These are phyloP conservation scores for Blastocystis sp. DNA, from an alignment of 352 stramenopile species.

Conservation along the genomic window DNA sequence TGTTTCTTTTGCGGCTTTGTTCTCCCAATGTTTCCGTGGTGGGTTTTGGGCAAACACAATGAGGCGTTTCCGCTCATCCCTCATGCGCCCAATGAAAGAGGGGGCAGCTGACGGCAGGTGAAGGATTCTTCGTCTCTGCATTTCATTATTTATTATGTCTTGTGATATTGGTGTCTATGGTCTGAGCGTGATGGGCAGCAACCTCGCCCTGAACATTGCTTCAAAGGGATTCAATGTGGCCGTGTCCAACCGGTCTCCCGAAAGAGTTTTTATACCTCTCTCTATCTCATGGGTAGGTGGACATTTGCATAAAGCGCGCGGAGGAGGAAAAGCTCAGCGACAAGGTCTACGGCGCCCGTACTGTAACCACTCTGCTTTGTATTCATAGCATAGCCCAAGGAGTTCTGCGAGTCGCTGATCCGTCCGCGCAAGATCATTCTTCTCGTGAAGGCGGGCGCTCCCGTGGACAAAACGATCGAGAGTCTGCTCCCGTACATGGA, in stretches of 20 bases:
- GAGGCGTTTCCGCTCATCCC: no score
- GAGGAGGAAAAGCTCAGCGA: slow-evolving; percentile 87
- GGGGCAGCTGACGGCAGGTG: no score
- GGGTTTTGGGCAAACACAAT: not conserved
- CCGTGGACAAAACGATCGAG: slow-evolving; percentile 84
- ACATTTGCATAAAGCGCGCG: slow-evolving; percentile 88
- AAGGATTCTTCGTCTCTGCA: no score
- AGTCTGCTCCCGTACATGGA: slow-evolving; percentile 74
- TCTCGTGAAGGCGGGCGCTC: slow-evolving; percentile 93
- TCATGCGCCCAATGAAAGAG: no score
- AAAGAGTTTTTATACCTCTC: slow-evolving; percentile 77
- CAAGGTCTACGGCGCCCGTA: slow-evolving; percentile 85
- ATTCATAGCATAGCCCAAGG: slow-evolving; percentile 44
- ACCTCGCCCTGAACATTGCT: slow-evolving; percentile 85
- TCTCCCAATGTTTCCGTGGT: not conserved
- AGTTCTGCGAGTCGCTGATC: slow-evolving; percentile 84
- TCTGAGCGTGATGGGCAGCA: slow-evolving; percentile 92
- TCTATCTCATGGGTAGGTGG: slow-evolving; percentile 75
- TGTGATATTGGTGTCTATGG: slow-evolving; percentile 81
- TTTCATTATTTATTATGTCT: slow-evolving; percentile 54
- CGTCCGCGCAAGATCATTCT: slow-evolving; percentile 95
- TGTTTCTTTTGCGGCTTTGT: not conserved
- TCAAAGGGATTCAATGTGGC: slow-evolving; percentile 84
- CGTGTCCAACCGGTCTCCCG: slow-evolving; percentile 92
- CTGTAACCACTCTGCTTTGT: slow-evolving; percentile 73